These are phyloP conservation scores for Cnidoscolus chayamansa DNA, from an alignment of 441 rosid genomes.

Conservation along the genomic window DNA sequence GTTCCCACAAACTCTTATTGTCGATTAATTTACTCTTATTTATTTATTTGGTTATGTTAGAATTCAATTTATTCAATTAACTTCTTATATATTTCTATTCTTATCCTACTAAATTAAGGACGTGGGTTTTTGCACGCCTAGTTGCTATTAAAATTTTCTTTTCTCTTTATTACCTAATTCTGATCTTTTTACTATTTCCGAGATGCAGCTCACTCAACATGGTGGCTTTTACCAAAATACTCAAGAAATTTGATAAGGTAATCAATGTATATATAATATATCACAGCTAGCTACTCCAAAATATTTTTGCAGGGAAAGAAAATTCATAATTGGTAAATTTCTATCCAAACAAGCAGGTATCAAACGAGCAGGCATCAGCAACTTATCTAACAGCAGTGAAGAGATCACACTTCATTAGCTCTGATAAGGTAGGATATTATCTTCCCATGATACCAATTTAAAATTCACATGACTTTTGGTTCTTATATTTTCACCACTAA, in stretches of 20 bases:
- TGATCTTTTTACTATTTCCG: constrained; percentile 24
- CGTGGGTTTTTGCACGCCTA: too few relatives aligned
- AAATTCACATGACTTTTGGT: too few relatives aligned
- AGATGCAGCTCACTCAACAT: constrained; percentile 73
- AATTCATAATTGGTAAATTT: neutral
- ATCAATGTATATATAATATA: neutral
- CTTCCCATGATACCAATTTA: too few relatives aligned
- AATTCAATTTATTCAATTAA: too few relatives aligned
- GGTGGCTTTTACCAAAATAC: constrained; percentile 87
- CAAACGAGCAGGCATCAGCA: constrained; percentile 73
- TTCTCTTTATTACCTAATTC: neutral
- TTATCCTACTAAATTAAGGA: too few relatives aligned
- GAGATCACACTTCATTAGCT: constrained; percentile 81
- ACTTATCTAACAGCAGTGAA: constrained; percentile 78
- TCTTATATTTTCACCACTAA: too few relatives aligned
- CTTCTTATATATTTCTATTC: too few relatives aligned
- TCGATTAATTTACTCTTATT: too few relatives aligned
- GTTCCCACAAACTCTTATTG: too few relatives aligned
- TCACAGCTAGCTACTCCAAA: neutral
- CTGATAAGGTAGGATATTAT: constrained; percentile 67
- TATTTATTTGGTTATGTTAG: too few relatives aligned
- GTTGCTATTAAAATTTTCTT: neutral
- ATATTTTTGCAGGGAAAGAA: too few relatives aligned
- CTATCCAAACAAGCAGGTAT: constrained; percentile 37
- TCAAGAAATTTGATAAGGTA: constrained; percentile 99